Evolutionary conservation across 805 yeast species (phyloP), one percentile per base, ranked within the genome.

Genomic region (Alloascoidea hylecoeti): DNA sequence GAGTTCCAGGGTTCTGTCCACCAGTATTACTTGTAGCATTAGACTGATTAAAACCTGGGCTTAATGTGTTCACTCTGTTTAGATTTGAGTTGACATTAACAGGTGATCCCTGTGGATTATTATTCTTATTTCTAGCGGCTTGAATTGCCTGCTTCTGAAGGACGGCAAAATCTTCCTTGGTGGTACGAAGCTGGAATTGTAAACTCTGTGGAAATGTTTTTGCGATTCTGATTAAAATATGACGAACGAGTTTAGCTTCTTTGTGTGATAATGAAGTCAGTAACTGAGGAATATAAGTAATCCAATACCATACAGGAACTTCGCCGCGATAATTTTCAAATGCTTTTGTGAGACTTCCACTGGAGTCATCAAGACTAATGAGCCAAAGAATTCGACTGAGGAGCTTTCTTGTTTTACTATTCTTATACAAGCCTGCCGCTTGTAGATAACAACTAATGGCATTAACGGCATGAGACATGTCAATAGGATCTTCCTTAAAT

Each of bases 221-320:
- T 1, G 98, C 98, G 51, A 92, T 92, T 46, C 92, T 69, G 39
- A 86, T 81, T 52, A 92, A 67, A 34, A 92, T 81, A 49, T 78
- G 86, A 43, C 95, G 78, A 2, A 89, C 96, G 55, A 86, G 66
- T 40, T 74, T 70, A 0, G 96, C 97, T 54, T 92, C 97, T 48
- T 76, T 80, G 48, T 86, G 95, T 1, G 96, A 83, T 42, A 92
- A 64, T 0, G 95, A 78, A 0, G 96, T 79, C 47, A 92, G 64
- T 42, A 92, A 64, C 57, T 94, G 98, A 2, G 98, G 98, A 46
- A 92, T 86, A 50, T 81, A 92, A 0, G 97, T 85, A 35, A 92
- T 85, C 97, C 97, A 92, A 56, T 89, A 89, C 99, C 99, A 92
- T 2, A 89, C 95, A 3, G 99, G 98, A 33, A 85, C 85, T 45